These are phyloP conservation scores for Flaveria floridana DNA, from an alignment of 140 eudicot genomes.

Conservation along the genomic window DNA sequence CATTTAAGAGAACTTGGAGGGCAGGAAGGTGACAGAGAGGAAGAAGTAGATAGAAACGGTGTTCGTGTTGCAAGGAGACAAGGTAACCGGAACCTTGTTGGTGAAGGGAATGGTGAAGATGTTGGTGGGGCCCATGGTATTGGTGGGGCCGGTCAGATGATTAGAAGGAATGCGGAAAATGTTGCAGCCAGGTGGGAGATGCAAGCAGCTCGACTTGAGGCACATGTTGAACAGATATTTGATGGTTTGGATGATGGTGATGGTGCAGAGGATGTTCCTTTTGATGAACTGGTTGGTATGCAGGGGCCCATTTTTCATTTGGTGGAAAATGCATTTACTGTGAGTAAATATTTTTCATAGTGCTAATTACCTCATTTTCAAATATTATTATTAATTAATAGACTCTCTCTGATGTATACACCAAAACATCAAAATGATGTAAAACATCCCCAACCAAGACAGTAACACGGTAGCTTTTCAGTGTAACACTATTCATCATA, in stretches of 20 bases:
- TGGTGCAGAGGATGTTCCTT: slow-evolving; percentile 81
- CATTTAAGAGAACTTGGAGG: slow-evolving; percentile 84
- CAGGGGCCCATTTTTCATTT: slow-evolving; percentile 92
- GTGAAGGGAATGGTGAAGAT: slow-evolving; percentile 78
- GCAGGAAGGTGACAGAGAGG: slow-evolving; percentile 74
- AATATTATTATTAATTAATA: not conserved
- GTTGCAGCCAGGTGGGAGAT: slow-evolving; percentile 80
- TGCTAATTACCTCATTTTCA: not conserved
- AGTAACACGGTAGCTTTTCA: not conserved
- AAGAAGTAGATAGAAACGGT: slow-evolving; percentile 52
- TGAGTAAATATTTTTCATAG: slow-evolving; percentile 32
- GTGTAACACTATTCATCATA: not conserved
- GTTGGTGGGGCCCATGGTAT: slow-evolving; percentile 79
- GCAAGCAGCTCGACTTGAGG: slow-evolving; percentile 86
- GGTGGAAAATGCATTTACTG: slow-evolving; percentile 94
- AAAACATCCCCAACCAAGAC: not conserved
- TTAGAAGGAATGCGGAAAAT: slow-evolving; percentile 80
- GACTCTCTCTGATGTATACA: not conserved
- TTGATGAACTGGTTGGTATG: slow-evolving; percentile 90
- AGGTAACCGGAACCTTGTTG: slow-evolving; percentile 54
- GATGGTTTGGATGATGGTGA: slow-evolving; percentile 95
- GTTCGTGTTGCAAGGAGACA: slow-evolving; percentile 78
- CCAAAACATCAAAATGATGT: not conserved
- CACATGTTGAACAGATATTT: slow-evolving; percentile 90
- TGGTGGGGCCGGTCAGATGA: slow-evolving; percentile 79